phyloP scores from a whole-genome alignment of 2,329 filamentous ascomycete genomes.

The Paecilomyces formosus region DNA sequence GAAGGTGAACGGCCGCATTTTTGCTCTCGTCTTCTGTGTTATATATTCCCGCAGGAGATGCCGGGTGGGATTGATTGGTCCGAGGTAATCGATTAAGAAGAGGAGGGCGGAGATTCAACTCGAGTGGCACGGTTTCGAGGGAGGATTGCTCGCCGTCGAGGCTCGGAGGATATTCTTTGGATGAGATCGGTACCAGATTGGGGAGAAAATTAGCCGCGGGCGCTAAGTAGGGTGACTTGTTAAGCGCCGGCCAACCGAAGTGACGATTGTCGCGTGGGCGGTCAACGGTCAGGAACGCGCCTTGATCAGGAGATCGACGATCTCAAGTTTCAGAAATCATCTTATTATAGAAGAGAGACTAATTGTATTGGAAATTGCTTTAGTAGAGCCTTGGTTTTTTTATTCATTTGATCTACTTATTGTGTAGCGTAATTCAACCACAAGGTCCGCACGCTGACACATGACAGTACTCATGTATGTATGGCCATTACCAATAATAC shows the following conservation, averaged over 20 bases:
- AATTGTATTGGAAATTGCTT: background rate
- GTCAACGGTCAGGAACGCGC: background rate
- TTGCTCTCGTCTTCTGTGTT: background rate
- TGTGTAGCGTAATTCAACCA: background rate
- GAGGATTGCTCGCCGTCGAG: background rate
- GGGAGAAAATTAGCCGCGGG: background rate
- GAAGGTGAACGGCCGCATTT: conserved; percentile 24
- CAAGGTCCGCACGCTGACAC: background rate
- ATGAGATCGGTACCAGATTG: background rate
- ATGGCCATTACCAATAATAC: background rate
- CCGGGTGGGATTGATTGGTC: background rate
- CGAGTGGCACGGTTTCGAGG: background rate
- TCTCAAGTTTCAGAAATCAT: background rate
- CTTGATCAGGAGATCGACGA: background rate
- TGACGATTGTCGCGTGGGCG: background rate
- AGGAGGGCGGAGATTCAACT: background rate
- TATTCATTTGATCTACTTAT: background rate
- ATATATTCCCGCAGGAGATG: background rate
- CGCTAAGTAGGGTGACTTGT: background rate
- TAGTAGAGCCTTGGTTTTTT: background rate
- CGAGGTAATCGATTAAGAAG: background rate
- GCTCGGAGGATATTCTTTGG: background rate
- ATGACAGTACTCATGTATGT: background rate
- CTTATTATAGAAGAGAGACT: background rate
- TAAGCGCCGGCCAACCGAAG: background rate